A percentile compares a stretch with the other conserved stretches of the same genome.
Evolutionary conservation across 2,329 filamentous ascomycete species (phyloP).

Genomic region (Pseudopyrenochaeta lycopersici): DNA sequence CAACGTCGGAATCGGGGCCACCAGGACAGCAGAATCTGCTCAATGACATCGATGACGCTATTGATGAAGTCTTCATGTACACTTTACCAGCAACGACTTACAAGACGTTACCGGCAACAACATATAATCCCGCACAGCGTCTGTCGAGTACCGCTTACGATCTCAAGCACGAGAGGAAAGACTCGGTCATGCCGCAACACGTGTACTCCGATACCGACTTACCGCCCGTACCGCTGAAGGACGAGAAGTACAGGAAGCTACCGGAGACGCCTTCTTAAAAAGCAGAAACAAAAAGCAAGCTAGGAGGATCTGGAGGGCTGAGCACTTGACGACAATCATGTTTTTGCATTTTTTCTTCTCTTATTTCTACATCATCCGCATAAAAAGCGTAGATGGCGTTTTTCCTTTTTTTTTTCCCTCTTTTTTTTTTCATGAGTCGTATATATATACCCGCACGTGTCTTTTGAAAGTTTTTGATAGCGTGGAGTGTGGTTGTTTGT

Average conservation of each 20-base stretch:
- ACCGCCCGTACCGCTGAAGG: constrained; percentile 23
- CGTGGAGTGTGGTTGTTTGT: too few species aligned
- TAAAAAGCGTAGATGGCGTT: background rate
- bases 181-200: constrained; percentile 27
- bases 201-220: constrained; percentile 13
- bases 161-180: constrained; percentile 25
- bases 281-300: background rate
- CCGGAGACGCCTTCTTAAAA: background rate
- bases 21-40: constrained; percentile 23
- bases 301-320: background rate
- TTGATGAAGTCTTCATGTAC: constrained; percentile 33
- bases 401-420: too few species aligned
- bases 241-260: constrained; percentile 17
- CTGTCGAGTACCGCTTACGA: constrained; percentile 16
- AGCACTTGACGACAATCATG: background rate
- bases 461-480: too few species aligned
- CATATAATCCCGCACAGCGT: constrained; percentile 13
- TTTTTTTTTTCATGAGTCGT: too few species aligned
- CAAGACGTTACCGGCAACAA: constrained; percentile 20
- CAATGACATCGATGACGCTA: constrained; percentile 35
- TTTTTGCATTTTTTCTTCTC: background rate
- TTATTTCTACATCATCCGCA: background rate
- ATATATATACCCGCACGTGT: too few species aligned
- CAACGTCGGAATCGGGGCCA: constrained; percentile 12
- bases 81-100: constrained; percentile 23